Conservation (phyloP, 345 rosid genomes). For the Lumnitzera racemosa region DNA sequence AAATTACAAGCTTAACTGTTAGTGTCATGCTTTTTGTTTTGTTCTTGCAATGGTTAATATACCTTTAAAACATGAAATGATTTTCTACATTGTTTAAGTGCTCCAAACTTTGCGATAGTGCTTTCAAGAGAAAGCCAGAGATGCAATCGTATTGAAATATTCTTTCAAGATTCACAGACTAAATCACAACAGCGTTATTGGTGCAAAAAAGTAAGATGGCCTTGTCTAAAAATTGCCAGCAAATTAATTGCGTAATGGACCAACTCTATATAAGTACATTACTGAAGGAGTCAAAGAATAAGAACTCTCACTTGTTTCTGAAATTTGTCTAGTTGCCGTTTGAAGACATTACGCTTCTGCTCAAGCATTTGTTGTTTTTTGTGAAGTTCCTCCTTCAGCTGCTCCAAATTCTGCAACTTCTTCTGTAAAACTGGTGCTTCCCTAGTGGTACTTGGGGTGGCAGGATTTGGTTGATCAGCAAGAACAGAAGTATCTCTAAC, state of each 20-base stretch:
- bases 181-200: too few species aligned
- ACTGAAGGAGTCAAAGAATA: constrained; percentile 1
- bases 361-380: constrained; percentile 90
- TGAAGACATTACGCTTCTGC: constrained; percentile 75
- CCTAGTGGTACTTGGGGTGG: constrained; percentile 41
- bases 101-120: too few species aligned
- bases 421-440: constrained; percentile 51
- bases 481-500: constrained; percentile 31
- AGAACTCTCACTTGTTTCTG: constrained; percentile 28
- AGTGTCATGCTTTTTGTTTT: too few species aligned
- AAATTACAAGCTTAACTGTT: too few species aligned
- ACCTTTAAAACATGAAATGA: too few species aligned
- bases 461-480: constrained; percentile 42
- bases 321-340: constrained; percentile 58
- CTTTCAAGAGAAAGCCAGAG: too few species aligned
- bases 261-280: background rate
- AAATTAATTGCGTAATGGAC: background rate
- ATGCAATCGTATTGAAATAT: too few species aligned
- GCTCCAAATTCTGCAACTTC: constrained; percentile 69
- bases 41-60: too few species aligned
- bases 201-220: too few species aligned
- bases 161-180: too few species aligned
- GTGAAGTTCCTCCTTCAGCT: constrained; percentile 74
- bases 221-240: too few species aligned
- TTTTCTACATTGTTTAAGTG: too few species aligned